phyloP scores from a whole-genome alignment of 768 basidiomycete genomes.

The Mycena floridula region DNA sequence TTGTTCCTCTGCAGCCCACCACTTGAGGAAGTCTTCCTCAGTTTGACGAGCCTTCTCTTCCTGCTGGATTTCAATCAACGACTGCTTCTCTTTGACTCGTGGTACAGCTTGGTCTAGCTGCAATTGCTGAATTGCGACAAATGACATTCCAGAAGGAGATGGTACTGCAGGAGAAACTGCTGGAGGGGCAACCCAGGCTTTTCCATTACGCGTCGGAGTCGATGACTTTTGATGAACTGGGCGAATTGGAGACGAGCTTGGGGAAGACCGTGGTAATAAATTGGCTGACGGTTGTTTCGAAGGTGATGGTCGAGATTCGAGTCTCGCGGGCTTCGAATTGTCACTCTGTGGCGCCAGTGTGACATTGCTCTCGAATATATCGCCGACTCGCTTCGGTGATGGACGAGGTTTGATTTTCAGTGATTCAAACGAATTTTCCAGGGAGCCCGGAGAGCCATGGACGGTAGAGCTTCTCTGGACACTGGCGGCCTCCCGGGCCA shows the following conservation, averaged over 20 bases:
- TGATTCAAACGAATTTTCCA: no score
- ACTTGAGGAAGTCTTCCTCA: constrained; percentile 78
- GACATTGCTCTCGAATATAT: no score
- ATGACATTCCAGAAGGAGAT: constrained; percentile 42
- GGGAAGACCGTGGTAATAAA: no score
- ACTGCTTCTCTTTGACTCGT: constrained; percentile 46
- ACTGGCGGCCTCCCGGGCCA: constrained; percentile 70
- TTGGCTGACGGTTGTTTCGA: no score
- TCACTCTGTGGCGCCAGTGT: no score
- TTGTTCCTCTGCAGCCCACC: constrained; percentile 87
- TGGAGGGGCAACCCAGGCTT: constrained; percentile 65
- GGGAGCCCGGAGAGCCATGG: no score
- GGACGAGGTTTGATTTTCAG: no score
- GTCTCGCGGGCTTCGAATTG: background rate
- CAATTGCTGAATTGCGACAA: constrained; percentile 79
- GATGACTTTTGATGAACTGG: no score
- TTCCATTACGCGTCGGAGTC: no score
- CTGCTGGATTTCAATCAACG: constrained; percentile 78
- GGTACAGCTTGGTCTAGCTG: constrained; percentile 51
- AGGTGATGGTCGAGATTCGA: constrained; percentile 5
- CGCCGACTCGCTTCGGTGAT: no score
- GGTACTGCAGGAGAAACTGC: constrained; percentile 26
- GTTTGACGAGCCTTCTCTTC: constrained; percentile 64
- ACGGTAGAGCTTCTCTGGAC: background rate
- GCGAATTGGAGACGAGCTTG: no score